Conservation (phyloP, 2,329 filamentous ascomycete species). For the Trichoderma pleuroti region DNA sequence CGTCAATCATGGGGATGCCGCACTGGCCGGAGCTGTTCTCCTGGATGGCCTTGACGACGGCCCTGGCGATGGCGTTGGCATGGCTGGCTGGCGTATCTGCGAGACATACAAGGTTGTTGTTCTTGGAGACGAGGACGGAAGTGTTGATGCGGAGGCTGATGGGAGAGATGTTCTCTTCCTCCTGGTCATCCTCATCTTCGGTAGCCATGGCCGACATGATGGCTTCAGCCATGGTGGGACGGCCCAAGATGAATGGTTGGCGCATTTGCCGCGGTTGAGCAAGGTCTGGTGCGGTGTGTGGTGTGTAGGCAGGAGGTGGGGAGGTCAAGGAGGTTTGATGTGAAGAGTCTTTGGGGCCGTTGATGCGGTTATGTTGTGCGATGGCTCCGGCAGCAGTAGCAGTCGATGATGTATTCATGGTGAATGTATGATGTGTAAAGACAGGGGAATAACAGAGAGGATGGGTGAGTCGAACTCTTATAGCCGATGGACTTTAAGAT, state of each 20-base stretch:
- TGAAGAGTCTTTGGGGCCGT: conserved; percentile 24
- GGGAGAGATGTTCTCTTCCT: conserved; percentile 32
- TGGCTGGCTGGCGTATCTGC: conserved; percentile 37
- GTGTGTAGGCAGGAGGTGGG: conserved; percentile 33
- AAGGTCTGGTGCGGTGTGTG: conserved; percentile 21
- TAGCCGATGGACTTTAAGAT: background rate
- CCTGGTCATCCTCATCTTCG: conserved; percentile 22
- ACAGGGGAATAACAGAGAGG: background rate
- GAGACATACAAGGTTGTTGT: conserved; percentile 48
- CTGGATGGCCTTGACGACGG: conserved; percentile 44
- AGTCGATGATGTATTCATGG: conserved; percentile 14
- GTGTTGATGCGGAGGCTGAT: conserved; percentile 48
- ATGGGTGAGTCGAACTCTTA: background rate
- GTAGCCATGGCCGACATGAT: conserved; percentile 2
- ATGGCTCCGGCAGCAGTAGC: background rate
- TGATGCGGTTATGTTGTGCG: background rate
- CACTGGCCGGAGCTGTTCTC: conserved; percentile 38
- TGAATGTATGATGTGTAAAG: background rate
- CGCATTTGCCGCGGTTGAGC: conserved; percentile 20
- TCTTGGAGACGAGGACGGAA: conserved; percentile 43
- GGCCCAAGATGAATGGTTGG: conserved; percentile 15
- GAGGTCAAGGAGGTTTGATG: conserved; percentile 12
- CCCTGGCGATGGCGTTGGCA: conserved; percentile 42
- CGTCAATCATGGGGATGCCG: conserved; percentile 46
- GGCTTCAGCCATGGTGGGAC: conserved; percentile 9